A percentile compares a stretch with the other conserved stretches of the same genome.
Conservation (phyloP, 306 rosid genomes). For the Gillenia trifoliata region DNA sequence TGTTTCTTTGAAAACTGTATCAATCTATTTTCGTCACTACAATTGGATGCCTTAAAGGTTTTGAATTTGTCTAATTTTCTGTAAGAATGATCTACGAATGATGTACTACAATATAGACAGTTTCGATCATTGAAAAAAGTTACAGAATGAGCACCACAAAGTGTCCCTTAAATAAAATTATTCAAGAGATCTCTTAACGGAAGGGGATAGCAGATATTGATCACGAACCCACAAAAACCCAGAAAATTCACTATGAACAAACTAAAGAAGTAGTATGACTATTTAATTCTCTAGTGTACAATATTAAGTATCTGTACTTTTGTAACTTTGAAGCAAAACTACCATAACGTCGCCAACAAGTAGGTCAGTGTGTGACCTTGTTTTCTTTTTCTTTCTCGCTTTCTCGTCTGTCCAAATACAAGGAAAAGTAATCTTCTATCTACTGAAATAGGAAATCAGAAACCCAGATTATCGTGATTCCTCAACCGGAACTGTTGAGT, state of each 20-base stretch:
- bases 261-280: neutral
- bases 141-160: too few species aligned
- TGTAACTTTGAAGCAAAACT: neutral
- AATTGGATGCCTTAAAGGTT: too few species aligned
- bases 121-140: too few species aligned
- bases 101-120: too few species aligned
- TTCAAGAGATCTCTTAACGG: too few species aligned
- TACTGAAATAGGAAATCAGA: neutral
- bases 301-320: neutral
- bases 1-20: too few species aligned
- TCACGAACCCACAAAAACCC: neutral
- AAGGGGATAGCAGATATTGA: neutral
- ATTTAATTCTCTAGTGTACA: neutral
- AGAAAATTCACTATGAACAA: neutral
- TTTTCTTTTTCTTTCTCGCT: neutral
- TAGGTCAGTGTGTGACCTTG: neutral
- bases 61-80: too few species aligned
- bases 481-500: conserved; percentile 2
- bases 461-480: conserved; percentile 3
- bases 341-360: neutral
- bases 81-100: too few species aligned
- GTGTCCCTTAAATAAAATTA: too few species aligned
- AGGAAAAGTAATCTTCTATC: neutral
- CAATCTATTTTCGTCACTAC: too few species aligned
- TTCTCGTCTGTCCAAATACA: neutral